Evolutionary conservation across 768 basidiomycete species (phyloP).

Genomic region (Lactarius pseudohatsudake): DNA sequence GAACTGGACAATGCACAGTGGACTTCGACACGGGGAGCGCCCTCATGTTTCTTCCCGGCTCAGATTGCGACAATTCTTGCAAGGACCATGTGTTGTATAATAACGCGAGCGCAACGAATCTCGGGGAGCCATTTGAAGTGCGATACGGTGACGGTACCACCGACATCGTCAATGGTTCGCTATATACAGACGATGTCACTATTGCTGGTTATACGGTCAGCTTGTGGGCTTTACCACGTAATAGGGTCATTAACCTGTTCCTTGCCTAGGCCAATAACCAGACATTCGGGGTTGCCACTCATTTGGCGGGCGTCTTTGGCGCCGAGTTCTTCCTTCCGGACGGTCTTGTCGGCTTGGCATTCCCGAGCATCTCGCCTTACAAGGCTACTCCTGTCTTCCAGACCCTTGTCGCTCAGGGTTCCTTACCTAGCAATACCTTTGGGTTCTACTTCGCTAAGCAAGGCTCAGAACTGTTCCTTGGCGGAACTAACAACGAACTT

Average conservation of each 20-base stretch:
- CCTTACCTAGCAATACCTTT: conserved; percentile 41
- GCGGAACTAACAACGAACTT: conserved; percentile 6
- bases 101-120: conserved; percentile 28
- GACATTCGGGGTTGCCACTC: conserved; percentile 45
- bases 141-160: conserved; percentile 45
- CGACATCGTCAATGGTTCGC: conserved; percentile 36
- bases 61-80: conserved; percentile 36
- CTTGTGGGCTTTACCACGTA: conserved; percentile 23
- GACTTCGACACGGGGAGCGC: conserved; percentile 41
- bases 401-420: conserved; percentile 42
- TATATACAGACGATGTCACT: conserved; percentile 41
- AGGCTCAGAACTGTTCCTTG: conserved; percentile 28
- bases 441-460: conserved; percentile 47
- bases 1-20: conserved; percentile 24
- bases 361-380: conserved; percentile 33
- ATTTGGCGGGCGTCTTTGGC: conserved; percentile 33
- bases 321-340: conserved; percentile 36
- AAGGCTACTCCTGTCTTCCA: conserved; percentile 36
- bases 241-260: not conserved
- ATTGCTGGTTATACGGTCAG: no score
- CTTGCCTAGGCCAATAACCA: conserved; percentile 36
- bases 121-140: conserved; percentile 35
- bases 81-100: conserved; percentile 8
- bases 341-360: conserved; percentile 45
- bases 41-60: conserved; percentile 38